These are phyloP conservation scores for Lunularia cruciata DNA, from an alignment of 225 moss, liverwort and hornwort species.

Conservation along the genomic window DNA sequence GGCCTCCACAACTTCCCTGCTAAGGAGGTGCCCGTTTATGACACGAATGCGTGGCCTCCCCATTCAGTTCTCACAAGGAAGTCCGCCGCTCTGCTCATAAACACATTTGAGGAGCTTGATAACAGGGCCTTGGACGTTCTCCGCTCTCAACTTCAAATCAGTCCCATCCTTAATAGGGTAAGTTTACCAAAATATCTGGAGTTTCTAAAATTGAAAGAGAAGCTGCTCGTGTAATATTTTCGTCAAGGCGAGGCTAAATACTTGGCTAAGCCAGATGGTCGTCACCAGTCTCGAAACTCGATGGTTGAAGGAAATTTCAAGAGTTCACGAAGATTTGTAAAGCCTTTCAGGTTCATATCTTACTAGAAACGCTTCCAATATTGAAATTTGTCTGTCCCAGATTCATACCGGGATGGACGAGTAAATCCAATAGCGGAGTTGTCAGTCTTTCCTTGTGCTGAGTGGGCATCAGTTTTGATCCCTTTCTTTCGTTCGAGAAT, in stretches of 20 bases:
- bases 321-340: background rate
- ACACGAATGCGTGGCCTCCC: background rate
- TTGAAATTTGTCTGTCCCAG: too few species aligned
- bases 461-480: too few species aligned
- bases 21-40: background rate
- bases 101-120: slow-evolving; percentile 38
- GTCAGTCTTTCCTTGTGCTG: too few species aligned
- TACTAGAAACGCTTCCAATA: too few species aligned
- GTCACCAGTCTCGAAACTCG: too few species aligned
- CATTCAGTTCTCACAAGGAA: background rate
- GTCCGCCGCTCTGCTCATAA: slow-evolving; percentile 21
- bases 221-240: too few species aligned
- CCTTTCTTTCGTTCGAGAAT: background rate
- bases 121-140: slow-evolving; percentile 13
- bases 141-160: slow-evolving; percentile 7
- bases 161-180: background rate
- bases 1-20: slow-evolving; percentile 14
- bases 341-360: too few species aligned
- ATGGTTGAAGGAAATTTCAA: background rate
- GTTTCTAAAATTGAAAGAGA: background rate
- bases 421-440: too few species aligned
- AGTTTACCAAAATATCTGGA: background rate
- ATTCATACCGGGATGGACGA: too few species aligned
- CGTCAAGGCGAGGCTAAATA: too few species aligned
- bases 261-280: too few species aligned